These are phyloP conservation scores for Naganishia friedmannii DNA, from an alignment of 768 basidiomycete genomes.

Conservation along the genomic window DNA sequence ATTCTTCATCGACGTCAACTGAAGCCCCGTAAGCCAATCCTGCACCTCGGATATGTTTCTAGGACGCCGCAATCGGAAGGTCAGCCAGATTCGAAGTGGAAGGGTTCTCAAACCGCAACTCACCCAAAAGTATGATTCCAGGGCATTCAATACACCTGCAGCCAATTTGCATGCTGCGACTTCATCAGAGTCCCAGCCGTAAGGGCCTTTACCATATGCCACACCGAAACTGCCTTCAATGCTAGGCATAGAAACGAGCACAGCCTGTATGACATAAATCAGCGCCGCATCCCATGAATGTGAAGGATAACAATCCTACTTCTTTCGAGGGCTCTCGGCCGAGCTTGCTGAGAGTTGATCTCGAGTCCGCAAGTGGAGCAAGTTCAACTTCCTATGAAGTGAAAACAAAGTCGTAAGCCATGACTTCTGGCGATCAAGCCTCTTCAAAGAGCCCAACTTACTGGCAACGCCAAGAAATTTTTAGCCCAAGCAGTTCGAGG, in stretches of 20 bases:
- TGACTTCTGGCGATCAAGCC: too few relatives aligned
- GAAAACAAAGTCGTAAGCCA: not conserved
- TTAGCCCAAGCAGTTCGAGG: conserved; percentile 74
- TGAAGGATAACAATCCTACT: conserved; percentile 53
- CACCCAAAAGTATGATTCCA: conserved; percentile 94
- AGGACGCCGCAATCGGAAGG: conserved; percentile 1
- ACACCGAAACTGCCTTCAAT: conserved; percentile 88
- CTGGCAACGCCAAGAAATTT: conserved; percentile 67
- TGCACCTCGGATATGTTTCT: conserved; percentile 70
- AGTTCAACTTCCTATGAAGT: not conserved
- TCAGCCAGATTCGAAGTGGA: not conserved
- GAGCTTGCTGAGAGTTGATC: conserved; percentile 68
- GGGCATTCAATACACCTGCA: conserved; percentile 80
- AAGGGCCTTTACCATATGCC: conserved; percentile 73
- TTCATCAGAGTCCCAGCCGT: conserved; percentile 76
- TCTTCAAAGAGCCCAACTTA: conserved; percentile 45
- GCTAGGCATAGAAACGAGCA: conserved; percentile 82
- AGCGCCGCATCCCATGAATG: conserved; percentile 13
- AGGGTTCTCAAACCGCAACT: conserved; percentile 12
- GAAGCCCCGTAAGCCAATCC: conserved; percentile 93
- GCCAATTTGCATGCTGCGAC: conserved; percentile 82
- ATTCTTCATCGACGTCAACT: conserved; percentile 71
- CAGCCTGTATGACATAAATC: conserved; percentile 58
- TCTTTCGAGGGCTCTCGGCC: conserved; percentile 71
- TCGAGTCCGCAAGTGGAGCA: conserved; percentile 56